Percentiles rank a stretch among this genome's conserved stretches.
Evolutionary conservation across 352 stramenopile species (phyloP).

Genomic region (Phytophthora agathidicida): DNA sequence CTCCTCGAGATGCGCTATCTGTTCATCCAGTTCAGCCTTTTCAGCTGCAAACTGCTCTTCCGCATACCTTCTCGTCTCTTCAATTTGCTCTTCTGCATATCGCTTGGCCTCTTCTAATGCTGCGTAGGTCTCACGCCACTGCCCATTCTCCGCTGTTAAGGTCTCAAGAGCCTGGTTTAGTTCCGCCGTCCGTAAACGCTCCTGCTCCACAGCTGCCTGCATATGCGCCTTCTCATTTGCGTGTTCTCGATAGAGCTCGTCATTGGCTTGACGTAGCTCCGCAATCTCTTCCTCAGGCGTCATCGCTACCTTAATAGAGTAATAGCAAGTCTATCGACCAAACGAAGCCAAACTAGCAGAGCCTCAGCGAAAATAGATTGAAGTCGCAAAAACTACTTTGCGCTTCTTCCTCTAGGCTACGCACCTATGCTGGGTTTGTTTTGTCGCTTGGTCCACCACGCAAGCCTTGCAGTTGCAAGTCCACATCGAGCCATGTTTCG

Average conservation of each 20-base stretch:
- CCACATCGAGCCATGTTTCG: slow-evolving; percentile 27
- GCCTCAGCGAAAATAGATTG: slow-evolving; percentile 30
- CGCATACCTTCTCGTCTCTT: slow-evolving; percentile 30
- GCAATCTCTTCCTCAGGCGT: slow-evolving; percentile 58
- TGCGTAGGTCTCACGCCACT: slow-evolving; percentile 67
- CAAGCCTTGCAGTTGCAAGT: slow-evolving; percentile 30
- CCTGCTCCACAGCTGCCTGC: slow-evolving; percentile 74
- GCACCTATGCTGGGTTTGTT: slow-evolving; percentile 3
- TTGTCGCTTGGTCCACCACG: background rate
- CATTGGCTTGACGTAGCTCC: slow-evolving; percentile 58
- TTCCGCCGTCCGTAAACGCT: slow-evolving; percentile 52
- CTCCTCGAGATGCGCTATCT: slow-evolving; percentile 55
- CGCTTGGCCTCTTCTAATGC: slow-evolving; percentile 56
- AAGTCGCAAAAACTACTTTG: slow-evolving; percentile 16
- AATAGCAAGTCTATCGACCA: background rate
- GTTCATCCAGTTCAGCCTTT: slow-evolving; percentile 57
- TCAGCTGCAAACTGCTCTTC: slow-evolving; percentile 30
- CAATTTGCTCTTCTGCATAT: slow-evolving; percentile 52
- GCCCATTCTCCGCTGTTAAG: slow-evolving; percentile 62
- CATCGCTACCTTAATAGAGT: slow-evolving; percentile 36
- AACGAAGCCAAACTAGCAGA: background rate
- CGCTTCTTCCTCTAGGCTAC: background rate
- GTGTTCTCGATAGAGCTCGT: slow-evolving; percentile 66
- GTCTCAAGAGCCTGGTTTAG: slow-evolving; percentile 46
- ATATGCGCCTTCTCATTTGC: slow-evolving; percentile 82